A percentile compares a stretch with the other conserved stretches of the same genome.
These are phyloP conservation scores for Laetiporus sulphureus DNA, from an alignment of 1,284 basidiomycete species.

Conservation along the genomic window DNA sequence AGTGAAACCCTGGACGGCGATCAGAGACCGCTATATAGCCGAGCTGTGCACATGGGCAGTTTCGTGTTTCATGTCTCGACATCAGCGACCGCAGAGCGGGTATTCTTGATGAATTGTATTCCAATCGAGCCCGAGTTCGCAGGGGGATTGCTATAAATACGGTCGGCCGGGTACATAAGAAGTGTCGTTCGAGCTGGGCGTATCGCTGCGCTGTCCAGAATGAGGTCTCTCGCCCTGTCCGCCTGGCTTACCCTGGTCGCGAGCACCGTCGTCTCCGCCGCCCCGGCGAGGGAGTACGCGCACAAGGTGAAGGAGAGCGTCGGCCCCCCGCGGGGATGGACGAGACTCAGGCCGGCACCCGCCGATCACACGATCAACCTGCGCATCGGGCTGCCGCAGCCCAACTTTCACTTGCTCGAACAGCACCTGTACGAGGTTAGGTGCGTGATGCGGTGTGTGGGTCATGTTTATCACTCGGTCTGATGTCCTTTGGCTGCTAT, in stretches of 20 bases:
- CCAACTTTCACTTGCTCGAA: constrained; percentile 53
- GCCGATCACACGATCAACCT: constrained; percentile 45
- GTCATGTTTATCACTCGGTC: not conserved
- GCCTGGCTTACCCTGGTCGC: constrained; percentile 18
- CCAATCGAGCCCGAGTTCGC: too few species aligned
- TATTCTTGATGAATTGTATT: too few species aligned
- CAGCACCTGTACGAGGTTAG: constrained; percentile 61
- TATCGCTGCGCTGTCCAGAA: constrained; percentile 4
- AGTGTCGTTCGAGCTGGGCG: not conserved
- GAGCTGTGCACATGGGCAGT: too few species aligned
- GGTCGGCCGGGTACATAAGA: not conserved
- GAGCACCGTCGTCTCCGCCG: constrained; percentile 14
- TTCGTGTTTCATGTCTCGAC: too few species aligned
- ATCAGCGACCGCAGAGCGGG: too few species aligned
- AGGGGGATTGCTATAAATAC: too few species aligned
- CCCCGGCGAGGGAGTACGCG: constrained; percentile 14
- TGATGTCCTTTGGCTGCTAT: not conserved
- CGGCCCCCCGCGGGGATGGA: constrained; percentile 45
- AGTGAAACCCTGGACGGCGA: too few species aligned
- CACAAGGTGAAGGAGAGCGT: constrained; percentile 37
- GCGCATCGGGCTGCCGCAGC: constrained; percentile 61
- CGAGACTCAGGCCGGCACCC: constrained; percentile 36
- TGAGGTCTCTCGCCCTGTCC: constrained; percentile 18
- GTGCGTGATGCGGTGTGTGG: constrained; percentile 23
- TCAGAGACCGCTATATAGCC: too few species aligned